phyloP scores from a whole-genome alignment of 2,329 filamentous ascomycete species.

The Ambrosiella beaveri region DNA sequence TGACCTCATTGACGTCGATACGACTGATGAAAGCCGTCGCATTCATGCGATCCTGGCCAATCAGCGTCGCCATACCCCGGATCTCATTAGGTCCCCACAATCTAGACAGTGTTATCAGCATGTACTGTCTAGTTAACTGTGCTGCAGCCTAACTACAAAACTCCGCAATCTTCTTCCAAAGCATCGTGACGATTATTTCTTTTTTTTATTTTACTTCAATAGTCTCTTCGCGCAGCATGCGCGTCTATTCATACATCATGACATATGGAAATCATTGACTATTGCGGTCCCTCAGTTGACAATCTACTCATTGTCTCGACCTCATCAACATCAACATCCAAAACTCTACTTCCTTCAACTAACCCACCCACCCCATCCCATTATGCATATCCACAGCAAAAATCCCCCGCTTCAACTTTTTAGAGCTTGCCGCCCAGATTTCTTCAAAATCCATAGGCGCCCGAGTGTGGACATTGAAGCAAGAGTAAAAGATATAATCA shows the following conservation, averaged over 20 bases:
- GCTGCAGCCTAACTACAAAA: background rate
- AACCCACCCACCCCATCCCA: background rate
- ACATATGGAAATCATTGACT: background rate
- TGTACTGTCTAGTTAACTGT: slow-evolving; percentile 1
- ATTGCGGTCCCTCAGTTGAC: too few relatives aligned
- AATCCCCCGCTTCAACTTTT: slow-evolving; percentile 11
- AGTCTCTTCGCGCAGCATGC: too few relatives aligned
- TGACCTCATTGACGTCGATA: background rate
- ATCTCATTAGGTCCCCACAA: background rate
- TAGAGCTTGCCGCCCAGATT: slow-evolving; percentile 13
- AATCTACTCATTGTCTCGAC: background rate
- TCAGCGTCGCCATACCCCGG: background rate
- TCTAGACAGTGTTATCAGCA: background rate
- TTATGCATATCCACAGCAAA: background rate
- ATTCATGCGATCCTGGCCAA: background rate
- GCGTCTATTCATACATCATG: too few relatives aligned
- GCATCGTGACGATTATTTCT: background rate
- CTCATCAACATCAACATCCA: background rate
- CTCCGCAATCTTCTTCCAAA: background rate
- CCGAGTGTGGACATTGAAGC: slow-evolving; percentile 54
- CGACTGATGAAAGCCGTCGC: background rate
- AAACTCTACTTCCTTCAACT: background rate
- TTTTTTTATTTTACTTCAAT: background rate
- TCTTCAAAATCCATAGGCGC: slow-evolving; percentile 1
- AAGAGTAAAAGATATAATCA: slow-evolving; percentile 28